phyloP scores from a whole-genome alignment of 306 rosid genomes.

The Dalbergia cultrata region DNA sequence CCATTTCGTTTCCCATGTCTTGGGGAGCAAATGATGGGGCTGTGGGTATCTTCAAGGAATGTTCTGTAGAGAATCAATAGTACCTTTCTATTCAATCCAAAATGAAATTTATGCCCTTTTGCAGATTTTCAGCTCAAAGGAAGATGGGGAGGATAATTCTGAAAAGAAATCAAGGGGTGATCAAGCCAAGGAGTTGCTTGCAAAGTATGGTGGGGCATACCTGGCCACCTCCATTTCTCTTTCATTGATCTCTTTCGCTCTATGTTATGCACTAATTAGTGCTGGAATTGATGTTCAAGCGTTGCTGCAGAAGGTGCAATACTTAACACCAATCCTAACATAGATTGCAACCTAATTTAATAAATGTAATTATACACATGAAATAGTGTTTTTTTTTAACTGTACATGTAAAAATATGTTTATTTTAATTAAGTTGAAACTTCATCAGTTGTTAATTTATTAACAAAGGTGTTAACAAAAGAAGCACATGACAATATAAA shows the following conservation, averaged over 20 bases:
- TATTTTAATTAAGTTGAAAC: neutral
- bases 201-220: conserved; percentile 96
- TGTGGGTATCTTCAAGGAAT: conserved; percentile 34
- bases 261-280: conserved; percentile 75
- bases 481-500: neutral
- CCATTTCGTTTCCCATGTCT: conserved; percentile 7
- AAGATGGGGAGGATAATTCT: conserved; percentile 58
- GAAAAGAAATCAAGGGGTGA: conserved; percentile 78
- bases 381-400: too few relatives aligned
- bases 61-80: neutral
- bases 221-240: conserved; percentile 87
- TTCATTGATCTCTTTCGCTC: conserved; percentile 78
- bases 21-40: conserved; percentile 19
- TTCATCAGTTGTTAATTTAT: neutral
- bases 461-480: neutral
- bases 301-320: conserved; percentile 80
- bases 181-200: conserved; percentile 87
- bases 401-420: too few relatives aligned
- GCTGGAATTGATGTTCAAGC: conserved; percentile 82
- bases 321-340: neutral
- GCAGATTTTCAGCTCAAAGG: conserved; percentile 91
- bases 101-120: conserved; percentile 29
- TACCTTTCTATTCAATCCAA: neutral
- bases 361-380: too few relatives aligned
- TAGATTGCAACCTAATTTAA: conserved; percentile 10